A percentile compares a stretch with the other conserved stretches of the same genome.
Conservation (phyloP, 768 basidiomycete species). For the Ramaria sp. region DNA sequence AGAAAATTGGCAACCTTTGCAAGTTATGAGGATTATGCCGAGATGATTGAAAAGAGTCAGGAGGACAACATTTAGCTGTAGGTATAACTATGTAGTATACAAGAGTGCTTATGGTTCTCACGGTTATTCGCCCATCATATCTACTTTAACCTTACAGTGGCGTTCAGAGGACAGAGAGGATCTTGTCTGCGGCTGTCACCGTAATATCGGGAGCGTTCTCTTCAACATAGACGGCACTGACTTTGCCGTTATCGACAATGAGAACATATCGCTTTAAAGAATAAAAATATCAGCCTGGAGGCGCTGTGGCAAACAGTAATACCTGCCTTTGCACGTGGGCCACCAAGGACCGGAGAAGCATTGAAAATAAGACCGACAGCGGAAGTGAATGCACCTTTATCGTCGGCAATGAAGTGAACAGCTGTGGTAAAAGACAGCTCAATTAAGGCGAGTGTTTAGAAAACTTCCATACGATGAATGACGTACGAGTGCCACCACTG, state of each 20-base stretch:
- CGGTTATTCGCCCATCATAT: not conserved
- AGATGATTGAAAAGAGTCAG: slow-evolving; percentile 69
- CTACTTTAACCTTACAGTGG: not conserved
- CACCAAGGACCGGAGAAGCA: slow-evolving; percentile 50
- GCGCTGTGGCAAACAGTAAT: slow-evolving; percentile 15
- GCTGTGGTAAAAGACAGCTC: slow-evolving; percentile 22
- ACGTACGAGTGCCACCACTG: slow-evolving; percentile 43
- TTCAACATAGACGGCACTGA: slow-evolving; percentile 55
- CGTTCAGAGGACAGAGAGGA: slow-evolving; percentile 27
- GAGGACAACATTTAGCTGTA: slow-evolving; percentile 33
- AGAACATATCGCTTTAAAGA: slow-evolving; percentile 49
- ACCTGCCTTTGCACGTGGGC: slow-evolving; percentile 48
- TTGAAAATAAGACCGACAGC: slow-evolving; percentile 52
- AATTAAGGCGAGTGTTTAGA: not conserved
- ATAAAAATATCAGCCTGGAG: slow-evolving; percentile 8
- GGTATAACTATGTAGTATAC: no score
- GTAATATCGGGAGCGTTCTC: slow-evolving; percentile 33
- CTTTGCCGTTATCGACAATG: slow-evolving; percentile 57
- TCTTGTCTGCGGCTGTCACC: slow-evolving; percentile 38
- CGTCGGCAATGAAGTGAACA: slow-evolving; percentile 57
- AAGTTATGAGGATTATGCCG: slow-evolving; percentile 78
- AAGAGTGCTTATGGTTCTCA: not conserved
- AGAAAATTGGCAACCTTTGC: slow-evolving; percentile 67
- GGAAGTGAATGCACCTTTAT: slow-evolving; percentile 45
- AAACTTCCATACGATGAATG: not conserved